phyloP scores from a whole-genome alignment of 2,329 filamentous ascomycete genomes.

The Cytospora piceae region DNA sequence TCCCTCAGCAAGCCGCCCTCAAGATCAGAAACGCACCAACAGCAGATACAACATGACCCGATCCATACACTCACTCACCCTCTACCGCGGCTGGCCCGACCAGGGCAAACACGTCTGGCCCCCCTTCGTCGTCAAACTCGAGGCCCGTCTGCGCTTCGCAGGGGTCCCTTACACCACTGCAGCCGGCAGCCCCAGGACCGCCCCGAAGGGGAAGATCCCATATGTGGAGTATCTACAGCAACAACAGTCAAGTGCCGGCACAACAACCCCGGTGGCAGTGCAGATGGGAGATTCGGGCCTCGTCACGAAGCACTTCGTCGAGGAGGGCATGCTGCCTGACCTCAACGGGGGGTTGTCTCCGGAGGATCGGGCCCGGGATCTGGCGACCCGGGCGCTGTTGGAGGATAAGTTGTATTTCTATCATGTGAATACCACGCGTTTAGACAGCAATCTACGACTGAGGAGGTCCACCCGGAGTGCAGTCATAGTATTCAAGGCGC shows the following conservation, averaged over 20 bases:
- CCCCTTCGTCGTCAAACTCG: conserved; percentile 65
- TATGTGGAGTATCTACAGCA: conserved; percentile 48
- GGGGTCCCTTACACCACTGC: conserved; percentile 50
- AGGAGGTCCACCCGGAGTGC: not conserved
- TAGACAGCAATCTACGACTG: not conserved
- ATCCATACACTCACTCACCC: conserved; percentile 36
- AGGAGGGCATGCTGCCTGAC: conserved; percentile 48
- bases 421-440: conserved; percentile 40
- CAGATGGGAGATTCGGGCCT: conserved; percentile 56
- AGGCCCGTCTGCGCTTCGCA: conserved; percentile 61
- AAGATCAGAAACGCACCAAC: not conserved
- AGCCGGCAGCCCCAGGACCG: conserved; percentile 48
- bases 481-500: not conserved
- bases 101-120: conserved; percentile 57
- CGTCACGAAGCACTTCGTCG: conserved; percentile 53
- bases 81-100: conserved; percentile 55
- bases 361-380: conserved; percentile 49
- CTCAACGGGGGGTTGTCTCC: conserved; percentile 50
- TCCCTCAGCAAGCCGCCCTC: not conserved
- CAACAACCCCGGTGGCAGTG: conserved; percentile 6
- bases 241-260: conserved; percentile 21
- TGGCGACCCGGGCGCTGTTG: conserved; percentile 56
- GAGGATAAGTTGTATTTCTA: conserved; percentile 66
- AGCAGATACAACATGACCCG: too few relatives aligned
- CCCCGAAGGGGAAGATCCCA: conserved; percentile 63